Base-by-base conservation (phyloP, 2,329 filamentous ascomycete genomes). In the Trichoderma aggressivum region DNA sequence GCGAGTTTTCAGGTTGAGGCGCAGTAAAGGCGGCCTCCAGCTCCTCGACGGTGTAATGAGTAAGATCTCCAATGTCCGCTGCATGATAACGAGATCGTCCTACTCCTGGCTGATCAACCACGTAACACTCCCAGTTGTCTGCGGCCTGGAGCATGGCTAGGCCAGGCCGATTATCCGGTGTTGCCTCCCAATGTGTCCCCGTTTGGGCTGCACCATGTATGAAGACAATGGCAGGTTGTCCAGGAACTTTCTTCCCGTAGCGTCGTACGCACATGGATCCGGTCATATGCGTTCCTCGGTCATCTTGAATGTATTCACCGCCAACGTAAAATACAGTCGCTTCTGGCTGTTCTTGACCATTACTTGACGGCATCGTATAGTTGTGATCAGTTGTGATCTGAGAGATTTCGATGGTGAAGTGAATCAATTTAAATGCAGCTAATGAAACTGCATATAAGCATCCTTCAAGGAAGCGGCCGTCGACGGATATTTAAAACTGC, bases 71-170 rank as follows among this genome's bases (percentile, higher is more conserved):
- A 16, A 62, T 26, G 26, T 62, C 32, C 39, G n/a, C n/a, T 14
- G 32, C 60, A 18, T 62, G 60, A 16, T 39, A 62, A 12, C 32
- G 60, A 2, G 60, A 43, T 18, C 60, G n/a, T 18, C 32, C 60
- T 8, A 62, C 26, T 28, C 32, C 60, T 26, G 32, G 30, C 60
- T 62, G 32, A 43, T 62, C 30, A 8, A 62, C 32, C 24, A 62
- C 60, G n/a, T 62, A 62, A 7, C 60, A 62, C n/a, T 62, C 60
- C 60, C 60, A 62, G 39, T 62, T 43, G 32, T 62, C 60, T 26
- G 60, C 32, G 11, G 32, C 60, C 11, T 47, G 60, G 2, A 62
- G 60, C 18, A 62, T 6, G 16, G 60, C 60, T 7, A 62, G 18
- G 14, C n/a, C 32, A n/a, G 60, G 60, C 60, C 60, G 34, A 18